These are phyloP conservation scores for Hypoxylon sp. DNA, from an alignment of 2,329 filamentous ascomycete species.

Conservation along the genomic window DNA sequence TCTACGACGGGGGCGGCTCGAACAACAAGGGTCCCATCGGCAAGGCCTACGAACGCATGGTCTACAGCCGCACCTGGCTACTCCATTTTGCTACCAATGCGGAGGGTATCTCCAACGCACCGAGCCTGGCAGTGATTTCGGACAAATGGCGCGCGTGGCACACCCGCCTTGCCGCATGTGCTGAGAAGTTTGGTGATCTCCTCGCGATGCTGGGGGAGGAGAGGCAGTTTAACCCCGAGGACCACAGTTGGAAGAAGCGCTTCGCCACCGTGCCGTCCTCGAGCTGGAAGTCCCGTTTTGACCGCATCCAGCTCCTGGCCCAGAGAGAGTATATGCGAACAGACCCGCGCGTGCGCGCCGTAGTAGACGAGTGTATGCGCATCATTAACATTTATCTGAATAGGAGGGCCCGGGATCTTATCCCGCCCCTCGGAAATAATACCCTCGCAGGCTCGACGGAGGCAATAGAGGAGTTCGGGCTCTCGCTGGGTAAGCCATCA, in stretches of 20 bases:
- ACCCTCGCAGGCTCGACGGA: not conserved
- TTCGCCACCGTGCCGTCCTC: constrained; percentile 45
- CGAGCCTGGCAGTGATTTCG: not conserved
- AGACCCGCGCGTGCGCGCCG: constrained; percentile 42
- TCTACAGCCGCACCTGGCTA: rapidly evolving
- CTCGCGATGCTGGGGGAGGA: constrained; percentile 16
- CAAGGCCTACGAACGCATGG: constrained; percentile 9
- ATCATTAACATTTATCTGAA: not conserved
- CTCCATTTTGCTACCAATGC: not conserved
- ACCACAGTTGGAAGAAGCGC: constrained; percentile 33
- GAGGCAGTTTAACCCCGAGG: constrained; percentile 3
- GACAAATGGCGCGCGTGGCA: constrained; percentile 33
- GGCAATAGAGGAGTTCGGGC: not conserved
- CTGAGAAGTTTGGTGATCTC: constrained; percentile 26
- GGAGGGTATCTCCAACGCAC: not conserved
- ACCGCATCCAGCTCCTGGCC: constrained; percentile 41
- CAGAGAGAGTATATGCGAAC: constrained; percentile 42
- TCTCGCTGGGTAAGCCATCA: no score
- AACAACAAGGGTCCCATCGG: constrained; percentile 1
- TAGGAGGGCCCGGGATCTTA: not conserved
- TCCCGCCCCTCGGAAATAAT: not conserved
- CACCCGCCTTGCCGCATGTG: constrained; percentile 8
- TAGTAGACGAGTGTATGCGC: constrained; percentile 43
- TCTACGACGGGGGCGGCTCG: constrained; percentile 1
- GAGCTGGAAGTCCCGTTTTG: constrained; percentile 35